Conservation (phyloP, 768 basidiomycete genomes). For the Auricularia heimuer region DNA sequence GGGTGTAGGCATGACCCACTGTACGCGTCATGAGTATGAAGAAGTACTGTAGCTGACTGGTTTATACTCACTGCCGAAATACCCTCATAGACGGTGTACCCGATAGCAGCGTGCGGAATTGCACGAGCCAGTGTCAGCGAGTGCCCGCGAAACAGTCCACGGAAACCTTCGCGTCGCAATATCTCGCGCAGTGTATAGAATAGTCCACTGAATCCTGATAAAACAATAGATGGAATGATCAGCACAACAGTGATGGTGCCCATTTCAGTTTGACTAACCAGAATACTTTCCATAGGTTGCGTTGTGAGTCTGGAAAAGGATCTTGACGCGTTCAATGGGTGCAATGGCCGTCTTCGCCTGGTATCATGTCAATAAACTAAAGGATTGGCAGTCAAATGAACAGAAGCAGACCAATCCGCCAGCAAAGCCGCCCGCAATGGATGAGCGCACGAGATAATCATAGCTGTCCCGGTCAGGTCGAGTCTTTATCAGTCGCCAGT, state of each 20-base stretch:
- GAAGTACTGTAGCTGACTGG: neutral
- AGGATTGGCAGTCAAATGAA: neutral
- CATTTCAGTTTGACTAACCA: constrained; percentile 41
- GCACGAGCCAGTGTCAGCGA: constrained; percentile 89
- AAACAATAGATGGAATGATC: neutral
- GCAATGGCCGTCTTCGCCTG: constrained; percentile 94
- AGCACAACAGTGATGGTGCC: constrained; percentile 5
- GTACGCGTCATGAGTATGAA: neutral
- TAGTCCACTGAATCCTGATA: neutral
- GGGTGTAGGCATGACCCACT: constrained; percentile 82
- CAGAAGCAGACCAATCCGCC: neutral
- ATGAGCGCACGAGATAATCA: neutral
- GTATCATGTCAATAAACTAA: neutral
- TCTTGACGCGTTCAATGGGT: constrained; percentile 95
- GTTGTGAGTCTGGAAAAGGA: constrained; percentile 95
- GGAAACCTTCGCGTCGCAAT: constrained; percentile 50
- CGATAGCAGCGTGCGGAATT: constrained; percentile 95
- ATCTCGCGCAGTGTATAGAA: neutral
- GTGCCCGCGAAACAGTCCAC: constrained; percentile 91
- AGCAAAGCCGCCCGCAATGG: neutral
- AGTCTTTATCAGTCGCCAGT: neutral
- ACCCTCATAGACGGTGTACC: constrained; percentile 54
- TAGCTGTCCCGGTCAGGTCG: neutral
- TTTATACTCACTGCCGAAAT: neutral
- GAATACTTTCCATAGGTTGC: constrained; percentile 91